Conservation (phyloP, 2,329 filamentous ascomycete species). For the Leptographium galeiforme region DNA sequence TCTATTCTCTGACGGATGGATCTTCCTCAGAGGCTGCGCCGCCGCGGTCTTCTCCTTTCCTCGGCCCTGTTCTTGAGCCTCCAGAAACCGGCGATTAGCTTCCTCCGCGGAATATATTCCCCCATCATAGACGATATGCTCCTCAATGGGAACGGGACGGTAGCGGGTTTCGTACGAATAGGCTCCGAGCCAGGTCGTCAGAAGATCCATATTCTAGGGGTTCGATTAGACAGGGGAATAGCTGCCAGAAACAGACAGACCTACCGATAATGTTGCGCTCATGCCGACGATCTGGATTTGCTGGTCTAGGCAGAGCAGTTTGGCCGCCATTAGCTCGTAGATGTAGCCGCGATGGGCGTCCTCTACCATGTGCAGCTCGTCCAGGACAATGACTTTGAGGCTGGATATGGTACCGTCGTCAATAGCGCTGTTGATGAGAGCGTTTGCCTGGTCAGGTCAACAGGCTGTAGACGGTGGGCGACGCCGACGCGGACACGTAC, state of each 20-base stretch:
- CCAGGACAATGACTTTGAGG: slow-evolving; percentile 54
- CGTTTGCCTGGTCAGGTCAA: slow-evolving; percentile 47
- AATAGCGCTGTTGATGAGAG: slow-evolving; percentile 59
- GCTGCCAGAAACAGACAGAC: slow-evolving; percentile 11
- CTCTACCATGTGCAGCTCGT: slow-evolving; percentile 74
- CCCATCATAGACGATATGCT: slow-evolving; percentile 60
- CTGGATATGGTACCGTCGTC: slow-evolving; percentile 54
- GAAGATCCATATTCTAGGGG: slow-evolving; percentile 47
- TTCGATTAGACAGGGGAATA: not conserved
- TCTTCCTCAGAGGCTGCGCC: slow-evolving; percentile 28
- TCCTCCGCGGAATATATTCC: slow-evolving; percentile 46
- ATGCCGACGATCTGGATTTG: slow-evolving; percentile 61
- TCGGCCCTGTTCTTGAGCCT: slow-evolving; percentile 27
- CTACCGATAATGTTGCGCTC: slow-evolving; percentile 63
- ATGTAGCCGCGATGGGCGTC: slow-evolving; percentile 65
- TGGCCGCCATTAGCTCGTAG: slow-evolving; percentile 60
- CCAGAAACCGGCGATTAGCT: not conserved
- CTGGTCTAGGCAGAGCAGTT: slow-evolving; percentile 55
- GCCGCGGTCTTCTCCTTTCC: not conserved
- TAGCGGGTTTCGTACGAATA: slow-evolving; percentile 63
- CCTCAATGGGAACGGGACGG: slow-evolving; percentile 61
- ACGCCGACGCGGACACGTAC: slow-evolving; percentile 16
- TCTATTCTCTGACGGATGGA: slow-evolving; percentile 43
- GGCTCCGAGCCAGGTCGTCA: slow-evolving; percentile 57
- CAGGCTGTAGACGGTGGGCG: slow-evolving; percentile 1